phyloP scores from a whole-genome alignment of 148 eudicot species.

The Silene conica region DNA sequence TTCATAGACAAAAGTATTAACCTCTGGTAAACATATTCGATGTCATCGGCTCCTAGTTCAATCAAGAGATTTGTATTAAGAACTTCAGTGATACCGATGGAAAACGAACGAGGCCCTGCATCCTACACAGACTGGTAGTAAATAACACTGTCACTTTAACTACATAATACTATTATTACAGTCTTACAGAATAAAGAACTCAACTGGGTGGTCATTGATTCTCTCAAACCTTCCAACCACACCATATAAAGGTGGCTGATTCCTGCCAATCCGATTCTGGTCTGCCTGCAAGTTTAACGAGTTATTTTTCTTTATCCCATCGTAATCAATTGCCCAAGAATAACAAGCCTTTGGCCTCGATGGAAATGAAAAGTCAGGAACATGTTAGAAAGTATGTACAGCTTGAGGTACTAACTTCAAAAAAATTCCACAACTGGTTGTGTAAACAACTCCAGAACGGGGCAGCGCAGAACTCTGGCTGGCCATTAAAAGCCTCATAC shows the following conservation, averaged over 20 bases:
- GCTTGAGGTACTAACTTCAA: slow-evolving; percentile 58
- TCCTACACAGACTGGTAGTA: slow-evolving; percentile 31
- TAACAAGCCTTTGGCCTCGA: no score
- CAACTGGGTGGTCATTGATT: slow-evolving; percentile 96
- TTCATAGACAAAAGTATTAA: slow-evolving; percentile 18
- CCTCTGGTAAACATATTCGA: slow-evolving; percentile 89
- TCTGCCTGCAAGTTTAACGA: slow-evolving; percentile 51
- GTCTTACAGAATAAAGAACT: slow-evolving; percentile 22
- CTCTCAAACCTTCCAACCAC: slow-evolving; percentile 32
- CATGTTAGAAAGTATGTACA: background rate
- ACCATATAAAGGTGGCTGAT: slow-evolving; percentile 72
- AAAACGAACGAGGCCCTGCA: slow-evolving; percentile 59
- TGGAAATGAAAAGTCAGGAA: no score
- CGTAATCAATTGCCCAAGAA: no score
- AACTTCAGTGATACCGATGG: slow-evolving; percentile 43
- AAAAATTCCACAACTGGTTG: slow-evolving; percentile 90
- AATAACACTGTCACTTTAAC: background rate
- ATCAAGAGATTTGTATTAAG: slow-evolving; percentile 77
- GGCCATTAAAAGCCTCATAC: slow-evolving; percentile 82
- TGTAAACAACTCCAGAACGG: slow-evolving; percentile 93
- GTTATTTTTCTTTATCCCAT: no score
- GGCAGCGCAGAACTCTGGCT: slow-evolving; percentile 81
- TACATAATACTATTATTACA: background rate
- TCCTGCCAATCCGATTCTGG: slow-evolving; percentile 64
- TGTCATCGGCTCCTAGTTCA: slow-evolving; percentile 87